Conservation (phyloP, 345 rosid genomes). For the Punica granatum region DNA sequence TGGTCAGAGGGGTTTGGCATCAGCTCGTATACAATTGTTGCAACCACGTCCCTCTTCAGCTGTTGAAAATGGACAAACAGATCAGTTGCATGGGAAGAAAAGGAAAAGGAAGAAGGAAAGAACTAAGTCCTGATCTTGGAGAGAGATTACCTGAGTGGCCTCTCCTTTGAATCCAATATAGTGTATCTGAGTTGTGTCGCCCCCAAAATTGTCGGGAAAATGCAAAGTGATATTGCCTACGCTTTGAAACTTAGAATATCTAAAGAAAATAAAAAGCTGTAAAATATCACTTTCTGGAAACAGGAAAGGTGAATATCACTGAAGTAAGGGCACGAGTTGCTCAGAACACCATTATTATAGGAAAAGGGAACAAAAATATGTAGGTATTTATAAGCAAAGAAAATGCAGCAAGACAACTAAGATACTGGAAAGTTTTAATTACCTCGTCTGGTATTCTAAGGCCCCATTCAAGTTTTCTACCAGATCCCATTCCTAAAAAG, state of each 20-base stretch:
- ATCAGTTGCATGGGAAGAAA: slow-evolving; percentile 11
- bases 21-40: slow-evolving; percentile 83
- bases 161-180: slow-evolving; percentile 96
- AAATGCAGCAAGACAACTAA: neutral
- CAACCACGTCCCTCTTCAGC: slow-evolving; percentile 90
- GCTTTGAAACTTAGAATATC: slow-evolving; percentile 87
- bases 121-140: slow-evolving; percentile 5
- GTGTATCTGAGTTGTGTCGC: slow-evolving; percentile 66
- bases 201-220: slow-evolving; percentile 89
- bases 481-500: slow-evolving; percentile 80
- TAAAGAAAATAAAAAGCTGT: slow-evolving; percentile 16
- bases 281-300: slow-evolving; percentile 9
- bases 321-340: neutral
- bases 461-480: slow-evolving; percentile 78
- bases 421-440: neutral
- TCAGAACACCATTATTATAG: neutral
- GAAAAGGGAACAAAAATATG: neutral
- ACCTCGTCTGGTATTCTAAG: slow-evolving; percentile 88
- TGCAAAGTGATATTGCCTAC: slow-evolving; percentile 88
- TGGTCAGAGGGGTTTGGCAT: slow-evolving; percentile 97
- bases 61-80: slow-evolving; percentile 23
- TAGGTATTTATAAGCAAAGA: neutral
- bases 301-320: slow-evolving; percentile 2
- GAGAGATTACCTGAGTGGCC: slow-evolving; percentile 72
- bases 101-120: slow-evolving; percentile 3